A percentile compares a stretch with the other conserved stretches of the same genome.
These are phyloP conservation scores for Tetradesmus lagerheimii DNA, from an alignment of 139 green algal genomes.

Conservation along the genomic window DNA sequence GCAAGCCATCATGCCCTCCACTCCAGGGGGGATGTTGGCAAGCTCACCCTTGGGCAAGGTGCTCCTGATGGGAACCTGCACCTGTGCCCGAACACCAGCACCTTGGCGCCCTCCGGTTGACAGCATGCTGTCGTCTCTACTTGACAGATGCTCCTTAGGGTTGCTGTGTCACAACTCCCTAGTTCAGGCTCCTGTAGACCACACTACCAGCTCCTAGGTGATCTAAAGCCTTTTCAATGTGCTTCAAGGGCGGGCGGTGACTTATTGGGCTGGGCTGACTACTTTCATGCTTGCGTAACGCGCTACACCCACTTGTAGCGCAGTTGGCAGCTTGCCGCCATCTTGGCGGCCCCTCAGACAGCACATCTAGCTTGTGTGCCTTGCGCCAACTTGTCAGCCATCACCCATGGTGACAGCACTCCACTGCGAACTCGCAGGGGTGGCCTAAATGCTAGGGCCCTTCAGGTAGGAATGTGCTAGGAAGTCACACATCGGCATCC, in stretches of 20 bases:
- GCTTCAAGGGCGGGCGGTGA: neutral
- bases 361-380: neutral
- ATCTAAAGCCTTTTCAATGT: neutral
- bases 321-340: neutral
- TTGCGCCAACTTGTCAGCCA: neutral
- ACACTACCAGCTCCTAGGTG: neutral
- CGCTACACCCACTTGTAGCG: neutral
- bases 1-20: neutral
- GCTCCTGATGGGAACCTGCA: neutral
- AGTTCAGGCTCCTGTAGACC: neutral
- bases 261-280: neutral
- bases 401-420: neutral
- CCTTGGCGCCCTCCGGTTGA: neutral
- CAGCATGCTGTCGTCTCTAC: neutral
- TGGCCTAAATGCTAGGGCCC: neutral
- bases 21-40: neutral
- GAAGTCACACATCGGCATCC: neutral
- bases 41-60: neutral
- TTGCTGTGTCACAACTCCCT: neutral
- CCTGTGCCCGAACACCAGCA: neutral
- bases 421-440: neutral
- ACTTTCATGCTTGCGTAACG: neutral
- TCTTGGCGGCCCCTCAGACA: neutral
- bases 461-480: neutral
- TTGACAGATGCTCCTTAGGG: neutral